Conservation (phyloP, 2,329 filamentous ascomycete species). For the Alternaria ventricosa region DNA sequence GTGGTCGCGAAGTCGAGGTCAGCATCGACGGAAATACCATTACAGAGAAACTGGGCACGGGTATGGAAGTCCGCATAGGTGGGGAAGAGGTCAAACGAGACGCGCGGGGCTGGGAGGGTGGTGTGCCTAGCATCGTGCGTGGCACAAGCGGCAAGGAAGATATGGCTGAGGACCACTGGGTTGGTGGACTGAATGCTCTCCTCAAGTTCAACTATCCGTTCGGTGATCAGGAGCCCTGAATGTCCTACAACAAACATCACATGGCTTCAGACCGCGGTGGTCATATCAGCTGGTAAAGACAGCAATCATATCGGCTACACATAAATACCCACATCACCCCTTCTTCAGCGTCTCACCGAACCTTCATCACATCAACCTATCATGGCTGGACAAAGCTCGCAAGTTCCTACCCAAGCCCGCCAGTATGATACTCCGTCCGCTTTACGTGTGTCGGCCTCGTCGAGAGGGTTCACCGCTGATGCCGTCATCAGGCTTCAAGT, state of each 20-base stretch:
- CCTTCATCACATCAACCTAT: background rate
- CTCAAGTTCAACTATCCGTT: slow-evolving; percentile 99
- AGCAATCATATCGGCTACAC: background rate
- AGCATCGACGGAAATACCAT: slow-evolving; percentile 58
- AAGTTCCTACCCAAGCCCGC: background rate
- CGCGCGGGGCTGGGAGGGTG: slow-evolving; percentile 68
- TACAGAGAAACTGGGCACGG: slow-evolving; percentile 51
- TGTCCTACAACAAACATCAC: background rate
- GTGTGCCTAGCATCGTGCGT: slow-evolving; percentile 90
- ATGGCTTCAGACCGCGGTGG: background rate
- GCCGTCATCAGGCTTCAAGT: background rate
- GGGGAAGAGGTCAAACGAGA: slow-evolving; percentile 72
- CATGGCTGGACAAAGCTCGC: background rate
- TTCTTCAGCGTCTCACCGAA: background rate
- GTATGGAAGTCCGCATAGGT: slow-evolving; percentile 81
- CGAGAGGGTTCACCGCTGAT: background rate
- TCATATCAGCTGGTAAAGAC: background rate
- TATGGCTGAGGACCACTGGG: slow-evolving; percentile 86
- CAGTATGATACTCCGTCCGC: background rate
- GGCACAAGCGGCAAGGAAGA: slow-evolving; percentile 49
- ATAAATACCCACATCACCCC: background rate
- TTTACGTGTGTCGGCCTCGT: too few species aligned
- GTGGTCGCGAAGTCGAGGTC: slow-evolving; percentile 58
- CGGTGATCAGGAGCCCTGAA: slow-evolving; percentile 60
- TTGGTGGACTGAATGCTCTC: slow-evolving; percentile 88